Evolutionary conservation across 2,329 filamentous ascomycete genomes (phyloP).

Genomic region (Tricladium varicosporioides): DNA sequence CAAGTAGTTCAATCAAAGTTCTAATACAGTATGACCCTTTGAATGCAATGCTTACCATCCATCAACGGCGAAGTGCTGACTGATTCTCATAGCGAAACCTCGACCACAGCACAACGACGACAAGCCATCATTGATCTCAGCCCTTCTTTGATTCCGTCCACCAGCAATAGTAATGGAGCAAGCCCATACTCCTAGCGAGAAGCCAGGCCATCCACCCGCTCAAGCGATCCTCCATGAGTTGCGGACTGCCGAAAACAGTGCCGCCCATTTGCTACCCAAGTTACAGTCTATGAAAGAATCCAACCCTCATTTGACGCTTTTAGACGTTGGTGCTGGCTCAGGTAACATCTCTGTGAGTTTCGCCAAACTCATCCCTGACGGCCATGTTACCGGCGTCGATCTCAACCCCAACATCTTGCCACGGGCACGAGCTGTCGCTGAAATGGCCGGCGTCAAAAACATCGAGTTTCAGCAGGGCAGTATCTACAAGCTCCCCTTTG

Average conservation of each 20-base stretch:
- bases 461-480: constrained; percentile 26
- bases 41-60: too few species aligned
- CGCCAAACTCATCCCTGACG: constrained; percentile 39
- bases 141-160: background rate
- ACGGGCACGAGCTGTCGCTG: constrained; percentile 18
- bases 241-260: constrained; percentile 44
- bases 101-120: too few species aligned
- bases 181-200: constrained; percentile 15
- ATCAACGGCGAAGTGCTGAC: too few species aligned
- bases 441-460: constrained; percentile 22
- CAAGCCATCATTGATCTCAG: too few species aligned
- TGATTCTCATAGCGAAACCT: too few species aligned
- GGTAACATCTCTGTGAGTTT: constrained; percentile 48
- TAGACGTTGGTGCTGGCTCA: constrained; percentile 49
- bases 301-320: constrained; percentile 31
- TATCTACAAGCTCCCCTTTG: constrained; percentile 36
- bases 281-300: constrained; percentile 32
- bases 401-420: constrained; percentile 23
- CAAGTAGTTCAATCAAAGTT: too few species aligned
- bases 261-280: constrained; percentile 42
- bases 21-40: too few species aligned
- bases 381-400: constrained; percentile 42
- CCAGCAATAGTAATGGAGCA: constrained; percentile 20
- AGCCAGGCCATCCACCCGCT: constrained; percentile 23
- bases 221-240: constrained; percentile 18